phyloP scores from a whole-genome alignment of 2,329 filamentous ascomycete species.

The Cryphonectria parasitica region DNA sequence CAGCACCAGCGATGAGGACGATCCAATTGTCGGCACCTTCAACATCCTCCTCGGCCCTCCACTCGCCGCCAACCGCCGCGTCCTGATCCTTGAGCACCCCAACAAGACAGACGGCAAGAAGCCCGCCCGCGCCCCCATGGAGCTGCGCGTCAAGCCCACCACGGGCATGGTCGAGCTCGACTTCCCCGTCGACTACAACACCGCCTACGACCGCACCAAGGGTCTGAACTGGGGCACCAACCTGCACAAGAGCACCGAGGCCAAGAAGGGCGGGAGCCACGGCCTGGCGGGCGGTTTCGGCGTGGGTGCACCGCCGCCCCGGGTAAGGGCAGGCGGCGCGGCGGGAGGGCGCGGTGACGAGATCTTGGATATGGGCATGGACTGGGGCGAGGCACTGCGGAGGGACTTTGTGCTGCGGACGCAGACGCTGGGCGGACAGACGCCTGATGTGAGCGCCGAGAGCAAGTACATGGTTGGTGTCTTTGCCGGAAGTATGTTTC shows the following conservation, averaged over 20 bases:
- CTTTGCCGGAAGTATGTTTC: slow-evolving; percentile 72
- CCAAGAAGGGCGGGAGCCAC: slow-evolving; percentile 67
- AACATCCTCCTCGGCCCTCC: slow-evolving; percentile 83
- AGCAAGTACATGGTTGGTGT: slow-evolving; percentile 90
- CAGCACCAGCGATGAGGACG: slow-evolving; percentile 47
- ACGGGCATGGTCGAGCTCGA: slow-evolving; percentile 91
- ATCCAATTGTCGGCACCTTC: slow-evolving; percentile 77
- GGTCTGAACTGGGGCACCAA: slow-evolving; percentile 83
- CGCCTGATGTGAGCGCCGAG: slow-evolving; percentile 64
- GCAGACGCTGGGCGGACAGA: slow-evolving; percentile 85
- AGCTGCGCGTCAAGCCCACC: slow-evolving; percentile 79
- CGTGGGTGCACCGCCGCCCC: slow-evolving; percentile 53
- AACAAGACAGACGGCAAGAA: slow-evolving; percentile 68
- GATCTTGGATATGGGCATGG: slow-evolving; percentile 49
- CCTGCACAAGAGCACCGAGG: slow-evolving; percentile 62
- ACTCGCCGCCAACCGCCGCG: slow-evolving; percentile 63
- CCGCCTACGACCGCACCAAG: slow-evolving; percentile 81
- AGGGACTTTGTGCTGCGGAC: slow-evolving; percentile 74
- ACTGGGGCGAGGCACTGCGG: slow-evolving; percentile 70
- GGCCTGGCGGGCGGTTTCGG: slow-evolving; percentile 76
- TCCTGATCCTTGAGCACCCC: slow-evolving; percentile 88
- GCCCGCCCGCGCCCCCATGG: slow-evolving; percentile 59
- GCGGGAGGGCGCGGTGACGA: slow-evolving; percentile 40
- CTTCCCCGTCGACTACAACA: slow-evolving; percentile 74
- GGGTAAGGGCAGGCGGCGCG: slow-evolving; percentile 37